A percentile compares a stretch with the other conserved stretches of the same genome.
Conservation (phyloP, 345 rosid species). For the Pseudoturritis turrita region DNA sequence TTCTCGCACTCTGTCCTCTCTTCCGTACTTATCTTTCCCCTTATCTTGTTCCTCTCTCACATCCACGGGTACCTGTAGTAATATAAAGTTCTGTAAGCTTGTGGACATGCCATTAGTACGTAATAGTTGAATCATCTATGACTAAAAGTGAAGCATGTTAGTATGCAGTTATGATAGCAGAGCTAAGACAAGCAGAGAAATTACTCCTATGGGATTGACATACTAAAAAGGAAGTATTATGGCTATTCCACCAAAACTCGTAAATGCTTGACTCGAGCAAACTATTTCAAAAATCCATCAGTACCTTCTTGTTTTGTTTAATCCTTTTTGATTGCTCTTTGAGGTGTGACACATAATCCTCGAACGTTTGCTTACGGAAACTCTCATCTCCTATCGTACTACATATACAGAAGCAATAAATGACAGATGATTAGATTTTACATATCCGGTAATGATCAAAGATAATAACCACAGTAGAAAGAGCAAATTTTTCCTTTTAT, state of each 20-base stretch:
- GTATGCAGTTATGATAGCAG: not conserved
- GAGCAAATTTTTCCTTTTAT: not conserved
- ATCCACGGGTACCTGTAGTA: constrained; percentile 59
- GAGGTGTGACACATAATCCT: constrained; percentile 57
- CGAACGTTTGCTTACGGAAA: constrained; percentile 59
- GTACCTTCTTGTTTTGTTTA: constrained; percentile 69
- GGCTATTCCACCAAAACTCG: constrained; percentile 9
- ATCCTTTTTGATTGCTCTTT: constrained; percentile 61
- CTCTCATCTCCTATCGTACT: constrained; percentile 75
- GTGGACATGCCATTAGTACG: not conserved
- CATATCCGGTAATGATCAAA: constrained; percentile 7
- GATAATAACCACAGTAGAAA: not conserved
- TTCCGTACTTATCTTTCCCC: constrained; percentile 58
- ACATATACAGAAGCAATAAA: constrained; percentile 17
- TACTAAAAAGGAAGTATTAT: not conserved
- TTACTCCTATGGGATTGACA: not conserved
- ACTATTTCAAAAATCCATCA: not conserved
- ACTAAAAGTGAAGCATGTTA: constrained; percentile 6
- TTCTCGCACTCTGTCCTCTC: constrained; percentile 62
- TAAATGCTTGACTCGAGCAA: not conserved
- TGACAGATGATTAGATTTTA: not conserved
- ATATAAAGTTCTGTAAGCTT: constrained; percentile 10
- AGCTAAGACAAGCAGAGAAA: not conserved
- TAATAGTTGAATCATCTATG: not conserved
- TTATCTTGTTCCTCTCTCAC: constrained; percentile 68